Evolutionary conservation across 768 basidiomycete genomes (phyloP), one percentile per base, ranked within the genome.

Genomic region (Chiua virens): DNA sequence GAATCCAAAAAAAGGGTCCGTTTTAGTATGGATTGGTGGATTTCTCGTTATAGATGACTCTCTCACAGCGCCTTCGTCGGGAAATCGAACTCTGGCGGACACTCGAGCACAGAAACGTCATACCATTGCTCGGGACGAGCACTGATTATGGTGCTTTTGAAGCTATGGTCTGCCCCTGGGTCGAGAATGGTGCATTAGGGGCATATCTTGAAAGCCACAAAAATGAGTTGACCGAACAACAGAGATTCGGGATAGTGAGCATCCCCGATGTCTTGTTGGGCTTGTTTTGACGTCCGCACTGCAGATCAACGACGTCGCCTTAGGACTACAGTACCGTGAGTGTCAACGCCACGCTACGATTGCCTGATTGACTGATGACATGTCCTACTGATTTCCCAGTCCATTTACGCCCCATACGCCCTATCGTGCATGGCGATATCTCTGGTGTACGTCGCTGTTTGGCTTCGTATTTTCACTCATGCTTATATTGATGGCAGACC

Each of bases 41-140:
- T 5, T 25, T 14, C 5, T 13, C 3, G 39, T 5, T 8, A 25
- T 5, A 32, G 11, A 5, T 14, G 3, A 59, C 14, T 8, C 4
- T 13, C 17, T 22, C 21, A 22, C 18, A 65, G 62, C 57, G 60
- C 17, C 59, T 64, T 42, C 57, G 57, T 15, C 63, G 68, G 15
- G 70, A 72, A 47, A 56, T 72, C 30, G 45, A 47, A 9, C 49
- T 69, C 7, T 72, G 71, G 71, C 41, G 59, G 36, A 45, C 27
- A n/a, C 61, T 72, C 11, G 41, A 56, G 1, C 70, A 73, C 49
- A 42, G 18, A 18, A 72, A 72, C 25, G 42, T 72, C 7, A 28
- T 73, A 18, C 66, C 66, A 17, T 54, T 72, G 1, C 63, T 59
- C 6, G 69, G 71, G 17, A 60, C 56, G 10, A 53, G 62, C 20